Conservation (phyloP, 2,329 filamentous ascomycete genomes). For the Aspergillus puulaauensis region DNA sequence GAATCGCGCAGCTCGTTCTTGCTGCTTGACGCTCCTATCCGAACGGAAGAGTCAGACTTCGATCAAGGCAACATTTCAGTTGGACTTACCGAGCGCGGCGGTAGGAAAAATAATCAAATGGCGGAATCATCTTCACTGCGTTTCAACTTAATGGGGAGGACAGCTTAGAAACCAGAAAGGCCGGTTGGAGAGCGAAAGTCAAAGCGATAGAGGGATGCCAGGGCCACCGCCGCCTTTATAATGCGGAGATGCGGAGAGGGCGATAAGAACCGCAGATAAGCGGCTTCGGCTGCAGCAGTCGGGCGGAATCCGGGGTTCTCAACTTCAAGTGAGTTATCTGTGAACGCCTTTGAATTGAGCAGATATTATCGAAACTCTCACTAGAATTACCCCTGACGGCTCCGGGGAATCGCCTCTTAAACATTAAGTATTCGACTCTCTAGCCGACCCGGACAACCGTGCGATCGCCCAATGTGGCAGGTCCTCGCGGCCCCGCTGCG, state of each 20-base stretch:
- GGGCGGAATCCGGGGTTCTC: neutral
- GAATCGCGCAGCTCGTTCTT: slow-evolving; percentile 70
- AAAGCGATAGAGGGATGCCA: neutral
- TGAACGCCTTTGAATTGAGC: neutral
- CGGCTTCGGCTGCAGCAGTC: slow-evolving; percentile 5
- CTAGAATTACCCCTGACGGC: no score
- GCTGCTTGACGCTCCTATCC: slow-evolving; percentile 73
- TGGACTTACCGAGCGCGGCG: slow-evolving; percentile 65
- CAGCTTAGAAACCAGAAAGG: neutral
- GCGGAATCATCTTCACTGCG: slow-evolving; percentile 45
- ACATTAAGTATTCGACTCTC: neutral
- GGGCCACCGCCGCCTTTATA: slow-evolving; percentile 16
- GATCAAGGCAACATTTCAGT: neutral
- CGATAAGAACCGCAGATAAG: slow-evolving; percentile 26
- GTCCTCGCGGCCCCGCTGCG: slow-evolving; percentile 15
- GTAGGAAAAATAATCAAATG: slow-evolving; percentile 69
- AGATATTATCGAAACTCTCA: neutral
- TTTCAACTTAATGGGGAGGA: neutral
- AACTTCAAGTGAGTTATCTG: neutral
- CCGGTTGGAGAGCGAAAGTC: neutral
- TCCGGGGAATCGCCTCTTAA: neutral
- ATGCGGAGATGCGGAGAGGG: slow-evolving; percentile 24
- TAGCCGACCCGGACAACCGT: neutral
- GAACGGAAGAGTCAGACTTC: neutral
- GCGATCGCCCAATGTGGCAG: slow-evolving; percentile 15